These are phyloP conservation scores for Inonotus obliquus DNA, from an alignment of 1,284 basidiomycete species.

Conservation along the genomic window DNA sequence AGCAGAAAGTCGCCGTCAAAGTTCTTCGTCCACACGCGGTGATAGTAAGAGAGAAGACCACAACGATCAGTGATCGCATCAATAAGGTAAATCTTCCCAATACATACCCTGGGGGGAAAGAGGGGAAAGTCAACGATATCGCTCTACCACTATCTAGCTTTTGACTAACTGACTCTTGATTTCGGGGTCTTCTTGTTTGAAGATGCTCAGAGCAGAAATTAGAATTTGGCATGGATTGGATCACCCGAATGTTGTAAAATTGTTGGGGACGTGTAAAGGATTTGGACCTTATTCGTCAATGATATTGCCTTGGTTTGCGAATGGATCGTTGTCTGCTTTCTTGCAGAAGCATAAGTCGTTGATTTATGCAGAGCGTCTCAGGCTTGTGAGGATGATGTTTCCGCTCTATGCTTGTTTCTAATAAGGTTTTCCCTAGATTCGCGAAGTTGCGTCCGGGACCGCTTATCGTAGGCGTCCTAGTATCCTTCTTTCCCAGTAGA, in stretches of 20 bases:
- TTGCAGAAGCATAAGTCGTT: conserved; percentile 15
- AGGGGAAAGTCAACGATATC: too few relatives aligned
- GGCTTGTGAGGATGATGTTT: conserved; percentile 8
- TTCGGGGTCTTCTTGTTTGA: not conserved
- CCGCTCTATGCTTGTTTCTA: not conserved
- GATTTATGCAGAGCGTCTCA: conserved; percentile 14
- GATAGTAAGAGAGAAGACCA: not conserved
- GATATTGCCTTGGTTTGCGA: conserved; percentile 16
- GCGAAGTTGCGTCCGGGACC: conserved; percentile 11
- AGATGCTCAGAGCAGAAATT: conserved; percentile 15
- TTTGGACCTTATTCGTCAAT: conserved; percentile 15
- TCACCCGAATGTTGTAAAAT: conserved; percentile 15
- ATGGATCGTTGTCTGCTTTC: conserved; percentile 12
- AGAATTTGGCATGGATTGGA: conserved; percentile 14
- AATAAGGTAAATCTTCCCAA: conserved; percentile 8
- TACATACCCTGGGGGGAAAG: not conserved
- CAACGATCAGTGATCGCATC: conserved; percentile 6
- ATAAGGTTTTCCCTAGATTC: conserved; percentile 4
- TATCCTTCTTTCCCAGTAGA: not conserved
- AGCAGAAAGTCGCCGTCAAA: conserved; percentile 16
- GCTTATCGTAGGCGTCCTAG: conserved; percentile 2
- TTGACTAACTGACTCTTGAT: too few relatives aligned
- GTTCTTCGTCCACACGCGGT: conserved; percentile 8
- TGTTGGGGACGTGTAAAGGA: conserved; percentile 14
- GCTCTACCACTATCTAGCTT: too few relatives aligned